Conservation (phyloP, 2,329 filamentous ascomycete genomes). For the Lecanicillium sp. region DNA sequence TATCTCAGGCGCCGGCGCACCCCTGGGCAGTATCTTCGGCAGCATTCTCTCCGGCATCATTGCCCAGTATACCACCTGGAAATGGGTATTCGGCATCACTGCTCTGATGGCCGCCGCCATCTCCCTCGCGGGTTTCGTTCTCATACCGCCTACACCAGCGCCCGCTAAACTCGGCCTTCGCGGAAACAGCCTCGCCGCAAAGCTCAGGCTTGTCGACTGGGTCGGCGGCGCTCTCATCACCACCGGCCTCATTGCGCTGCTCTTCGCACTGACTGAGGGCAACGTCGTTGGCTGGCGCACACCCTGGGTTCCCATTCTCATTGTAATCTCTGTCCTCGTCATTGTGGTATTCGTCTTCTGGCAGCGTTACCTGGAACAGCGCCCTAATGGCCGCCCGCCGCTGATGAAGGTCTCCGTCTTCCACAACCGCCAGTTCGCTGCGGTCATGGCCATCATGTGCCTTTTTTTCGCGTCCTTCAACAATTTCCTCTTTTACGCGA, state of each 20-base stretch:
- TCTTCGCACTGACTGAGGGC: constrained; percentile 63
- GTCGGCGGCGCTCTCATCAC: constrained; percentile 59
- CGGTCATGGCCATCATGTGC: constrained; percentile 59
- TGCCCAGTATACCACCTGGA: constrained; percentile 56
- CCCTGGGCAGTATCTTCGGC: constrained; percentile 58
- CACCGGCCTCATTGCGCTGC: constrained; percentile 52
- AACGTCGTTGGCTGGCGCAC: constrained; percentile 63
- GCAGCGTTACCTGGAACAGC: constrained; percentile 43
- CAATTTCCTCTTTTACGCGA: constrained; percentile 61
- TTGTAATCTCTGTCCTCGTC: constrained; percentile 52
- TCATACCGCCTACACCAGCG: constrained; percentile 43
- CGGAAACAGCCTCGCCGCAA: constrained; percentile 22
- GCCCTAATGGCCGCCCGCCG: constrained; percentile 36
- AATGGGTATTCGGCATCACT: constrained; percentile 61
- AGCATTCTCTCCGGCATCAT: constrained; percentile 60
- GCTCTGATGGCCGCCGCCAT: constrained; percentile 54
- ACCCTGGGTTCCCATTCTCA: constrained; percentile 54
- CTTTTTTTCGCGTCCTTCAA: constrained; percentile 64
- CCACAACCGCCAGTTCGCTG: constrained; percentile 50
- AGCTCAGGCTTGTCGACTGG: constrained; percentile 55
- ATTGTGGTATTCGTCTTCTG: constrained; percentile 52
- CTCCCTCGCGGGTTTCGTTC: constrained; percentile 49
- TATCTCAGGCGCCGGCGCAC: constrained; percentile 51
- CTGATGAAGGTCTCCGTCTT: constrained; percentile 65
- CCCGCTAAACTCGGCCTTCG: neutral